Conservation (phyloP, 2,329 filamentous ascomycete genomes). For the Colletotrichum euphorbiae region DNA sequence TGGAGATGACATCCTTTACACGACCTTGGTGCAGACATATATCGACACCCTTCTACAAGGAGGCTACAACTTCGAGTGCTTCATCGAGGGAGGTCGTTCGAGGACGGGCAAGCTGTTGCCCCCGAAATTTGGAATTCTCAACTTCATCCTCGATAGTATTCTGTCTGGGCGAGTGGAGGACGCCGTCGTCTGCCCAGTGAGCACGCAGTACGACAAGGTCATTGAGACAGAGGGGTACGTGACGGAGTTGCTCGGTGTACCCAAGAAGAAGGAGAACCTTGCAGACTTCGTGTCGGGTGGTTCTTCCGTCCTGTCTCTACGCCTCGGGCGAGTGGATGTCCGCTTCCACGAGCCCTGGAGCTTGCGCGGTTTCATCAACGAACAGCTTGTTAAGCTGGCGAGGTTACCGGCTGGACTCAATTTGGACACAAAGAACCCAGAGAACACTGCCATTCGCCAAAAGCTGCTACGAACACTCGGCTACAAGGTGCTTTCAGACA, state of each 20-base stretch:
- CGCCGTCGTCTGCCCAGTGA: constrained; percentile 93
- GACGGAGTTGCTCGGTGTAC: constrained; percentile 90
- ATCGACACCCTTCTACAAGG: constrained; percentile 92
- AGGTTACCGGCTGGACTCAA: constrained; percentile 61
- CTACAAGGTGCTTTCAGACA: constrained; percentile 92
- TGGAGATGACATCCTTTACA: constrained; percentile 90
- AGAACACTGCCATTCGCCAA: constrained; percentile 68
- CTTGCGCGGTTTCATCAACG: constrained; percentile 80
- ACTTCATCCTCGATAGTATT: constrained; percentile 90
- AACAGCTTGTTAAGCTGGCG: constrained; percentile 74
- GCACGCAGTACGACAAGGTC: constrained; percentile 98
- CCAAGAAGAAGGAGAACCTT: constrained; percentile 95
- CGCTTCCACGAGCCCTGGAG: constrained; percentile 98
- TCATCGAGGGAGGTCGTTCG: constrained; percentile 94
- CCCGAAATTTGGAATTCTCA: constrained; percentile 95
- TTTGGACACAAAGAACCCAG: constrained; percentile 59
- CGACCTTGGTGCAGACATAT: constrained; percentile 93
- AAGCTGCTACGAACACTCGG: constrained; percentile 87
- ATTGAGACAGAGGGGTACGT: constrained; percentile 98
- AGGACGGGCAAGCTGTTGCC: constrained; percentile 92
- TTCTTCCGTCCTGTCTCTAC: constrained; percentile 88
- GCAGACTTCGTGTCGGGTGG: constrained; percentile 86
- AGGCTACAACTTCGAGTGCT: constrained; percentile 96
- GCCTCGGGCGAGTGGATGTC: constrained; percentile 92
- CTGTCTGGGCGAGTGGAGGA: constrained; percentile 90